These are phyloP conservation scores for Selaginella tamariscina DNA, from an alignment of 75 land plant genomes.

Conservation along the genomic window DNA sequence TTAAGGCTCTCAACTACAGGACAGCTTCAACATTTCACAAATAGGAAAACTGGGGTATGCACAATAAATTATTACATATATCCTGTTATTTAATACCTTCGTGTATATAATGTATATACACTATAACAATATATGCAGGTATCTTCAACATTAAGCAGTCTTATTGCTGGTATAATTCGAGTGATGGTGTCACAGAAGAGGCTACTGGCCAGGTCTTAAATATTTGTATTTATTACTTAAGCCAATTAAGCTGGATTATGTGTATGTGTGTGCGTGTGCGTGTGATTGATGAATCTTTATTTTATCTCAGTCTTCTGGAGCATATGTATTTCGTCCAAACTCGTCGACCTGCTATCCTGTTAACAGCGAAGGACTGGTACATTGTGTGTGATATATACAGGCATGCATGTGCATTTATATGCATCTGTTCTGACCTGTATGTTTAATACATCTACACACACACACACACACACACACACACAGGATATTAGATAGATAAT, in stretches of 20 bases:
- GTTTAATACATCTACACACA: no score
- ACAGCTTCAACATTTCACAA: conserved; percentile 26
- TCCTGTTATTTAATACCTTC: no score
- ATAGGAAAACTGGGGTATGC: conserved; percentile 37
- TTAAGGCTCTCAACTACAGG: conserved; percentile 8
- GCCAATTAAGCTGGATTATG: no score
- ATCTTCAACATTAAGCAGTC: no score
- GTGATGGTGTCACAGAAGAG: conserved; percentile 1
- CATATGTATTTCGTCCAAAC: conserved; percentile 85
- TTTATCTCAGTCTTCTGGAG: conserved; percentile 63
- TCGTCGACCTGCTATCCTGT: background rate
- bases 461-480: no score
- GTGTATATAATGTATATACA: no score
- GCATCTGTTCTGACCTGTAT: background rate
- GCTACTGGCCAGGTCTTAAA: background rate
- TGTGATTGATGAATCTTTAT: no score
- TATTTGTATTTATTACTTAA: background rate
- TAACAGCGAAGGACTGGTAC: background rate
- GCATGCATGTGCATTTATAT: background rate
- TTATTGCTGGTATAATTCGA: background rate
- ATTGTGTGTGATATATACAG: background rate
- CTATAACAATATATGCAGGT: no score
- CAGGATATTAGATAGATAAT: no score
- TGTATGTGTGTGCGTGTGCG: no score
- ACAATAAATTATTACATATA: no score